A percentile compares a stretch with the other conserved stretches of the same genome.
Conservation (phyloP, 768 basidiomycete species). For the Rhodosporidiobolus odoratus region DNA sequence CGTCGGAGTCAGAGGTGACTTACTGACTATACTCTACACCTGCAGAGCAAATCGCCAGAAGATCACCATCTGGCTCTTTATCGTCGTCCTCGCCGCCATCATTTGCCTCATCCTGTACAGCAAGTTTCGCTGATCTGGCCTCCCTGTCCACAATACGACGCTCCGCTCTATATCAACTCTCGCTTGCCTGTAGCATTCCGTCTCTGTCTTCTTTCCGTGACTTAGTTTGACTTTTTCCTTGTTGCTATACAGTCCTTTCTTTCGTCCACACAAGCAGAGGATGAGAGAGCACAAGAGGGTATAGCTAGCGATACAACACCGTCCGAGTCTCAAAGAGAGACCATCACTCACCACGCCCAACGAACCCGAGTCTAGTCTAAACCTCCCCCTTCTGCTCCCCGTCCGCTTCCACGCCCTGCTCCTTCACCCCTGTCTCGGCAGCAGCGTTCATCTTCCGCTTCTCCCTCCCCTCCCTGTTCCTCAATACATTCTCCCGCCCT, state of each 20-base stretch:
- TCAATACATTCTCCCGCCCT: conserved; percentile 7
- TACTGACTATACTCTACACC: not conserved
- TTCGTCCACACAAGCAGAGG: not conserved
- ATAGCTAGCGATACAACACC: not conserved
- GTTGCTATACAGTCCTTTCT: not conserved
- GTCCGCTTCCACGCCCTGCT: not conserved
- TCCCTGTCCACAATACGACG: too few relatives aligned
- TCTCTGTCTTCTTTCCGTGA: not conserved
- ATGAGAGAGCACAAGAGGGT: not conserved
- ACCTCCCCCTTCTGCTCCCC: not conserved
- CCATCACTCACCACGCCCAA: not conserved
- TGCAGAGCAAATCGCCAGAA: conserved; percentile 49
- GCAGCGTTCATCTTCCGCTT: not conserved
- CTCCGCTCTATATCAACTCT: too few relatives aligned
- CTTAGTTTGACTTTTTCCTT: not conserved
- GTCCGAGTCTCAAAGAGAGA: not conserved
- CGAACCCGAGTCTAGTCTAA: not conserved
- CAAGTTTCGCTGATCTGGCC: conserved; percentile 8
- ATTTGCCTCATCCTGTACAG: conserved; percentile 44
- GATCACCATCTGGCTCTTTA: conserved; percentile 47
- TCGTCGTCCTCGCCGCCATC: conserved; percentile 45
- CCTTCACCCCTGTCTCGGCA: not conserved
- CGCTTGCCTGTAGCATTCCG: not conserved
- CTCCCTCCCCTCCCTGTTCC: not conserved
- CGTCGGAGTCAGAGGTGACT: too few relatives aligned